Conservation (phyloP, 2,329 filamentous ascomycete genomes). For the Teratosphaeria gauchensis region DNA sequence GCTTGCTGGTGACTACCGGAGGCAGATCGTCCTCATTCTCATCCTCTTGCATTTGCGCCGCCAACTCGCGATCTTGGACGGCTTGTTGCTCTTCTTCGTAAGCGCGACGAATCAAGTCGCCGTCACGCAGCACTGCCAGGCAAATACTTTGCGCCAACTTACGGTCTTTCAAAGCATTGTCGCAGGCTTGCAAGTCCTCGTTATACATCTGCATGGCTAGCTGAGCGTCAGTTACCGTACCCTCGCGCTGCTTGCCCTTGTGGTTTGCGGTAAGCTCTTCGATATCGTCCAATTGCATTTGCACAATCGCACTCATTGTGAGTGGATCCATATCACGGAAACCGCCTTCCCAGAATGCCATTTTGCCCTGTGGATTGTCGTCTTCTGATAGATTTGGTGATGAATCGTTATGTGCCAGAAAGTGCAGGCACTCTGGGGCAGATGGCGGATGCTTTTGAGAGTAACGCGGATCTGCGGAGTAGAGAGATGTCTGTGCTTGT, state of each 20-base stretch:
- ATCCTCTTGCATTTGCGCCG: constrained; percentile 6
- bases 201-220: constrained; percentile 15
- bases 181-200: constrained; percentile 13
- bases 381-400: background rate
- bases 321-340: constrained; percentile 1
- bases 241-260: constrained; percentile 5
- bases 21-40: background rate
- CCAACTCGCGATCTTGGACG: constrained; percentile 12
- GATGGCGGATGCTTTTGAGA: background rate
- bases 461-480: background rate
- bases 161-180: constrained; percentile 7
- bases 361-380: background rate
- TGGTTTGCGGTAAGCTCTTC: background rate
- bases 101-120: constrained; percentile 6
- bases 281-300: constrained; percentile 2
- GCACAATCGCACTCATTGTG: constrained; percentile 1
- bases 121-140: constrained; percentile 10
- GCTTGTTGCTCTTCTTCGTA: constrained; percentile 14
- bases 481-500: too few relatives aligned
- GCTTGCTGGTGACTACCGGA: background rate
- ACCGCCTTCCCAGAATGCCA: background rate
- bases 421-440: background rate
- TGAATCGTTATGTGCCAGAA: too few relatives aligned
- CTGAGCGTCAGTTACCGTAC: background rate
- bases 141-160: constrained; percentile 16